Percentiles rank a stretch among this genome's conserved stretches.
These are phyloP conservation scores for Colletotrichum chlorophyti DNA, from an alignment of 2,329 filamentous ascomycete species.

Conservation along the genomic window DNA sequence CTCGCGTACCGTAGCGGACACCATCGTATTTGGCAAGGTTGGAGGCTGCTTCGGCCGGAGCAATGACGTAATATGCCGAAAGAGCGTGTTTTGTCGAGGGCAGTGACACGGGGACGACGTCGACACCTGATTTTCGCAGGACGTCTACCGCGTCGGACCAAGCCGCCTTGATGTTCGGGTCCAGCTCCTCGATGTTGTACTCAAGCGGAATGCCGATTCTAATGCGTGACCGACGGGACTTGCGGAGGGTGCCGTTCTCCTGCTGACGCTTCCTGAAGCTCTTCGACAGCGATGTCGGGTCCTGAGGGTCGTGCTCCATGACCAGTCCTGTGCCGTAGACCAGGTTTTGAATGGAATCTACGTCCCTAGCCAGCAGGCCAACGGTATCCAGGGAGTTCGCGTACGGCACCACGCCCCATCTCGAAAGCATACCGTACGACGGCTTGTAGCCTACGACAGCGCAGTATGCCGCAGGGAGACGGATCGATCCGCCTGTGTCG, in stretches of 20 bases:
- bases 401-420: constrained; percentile 88
- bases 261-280: constrained; percentile 62
- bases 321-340: constrained; percentile 57
- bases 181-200: constrained; percentile 88
- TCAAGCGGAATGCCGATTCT: constrained; percentile 70
- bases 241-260: no score
- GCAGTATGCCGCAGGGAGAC: constrained; percentile 87
- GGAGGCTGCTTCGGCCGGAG: constrained; percentile 92
- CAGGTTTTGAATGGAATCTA: constrained; percentile 58
- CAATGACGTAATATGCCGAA: constrained; percentile 93
- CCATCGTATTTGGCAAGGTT: constrained; percentile 98
- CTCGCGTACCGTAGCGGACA: constrained; percentile 81
- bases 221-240: constrained; percentile 37
- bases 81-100: constrained; percentile 86
- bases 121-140: constrained; percentile 71
- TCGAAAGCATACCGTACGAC: constrained; percentile 85
- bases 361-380: constrained; percentile 70
- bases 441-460: constrained; percentile 88
- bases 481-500: constrained; percentile 89
- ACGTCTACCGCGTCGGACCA: constrained; percentile 70
- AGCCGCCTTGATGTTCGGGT: constrained; percentile 69
- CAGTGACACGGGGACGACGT: constrained; percentile 77
- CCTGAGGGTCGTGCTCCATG: constrained; percentile 66
- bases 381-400: constrained; percentile 94
- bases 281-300: constrained; percentile 75